Conservation (phyloP, 495 filamentous ascomycete genomes). For the Entonaema liquescens region DNA sequence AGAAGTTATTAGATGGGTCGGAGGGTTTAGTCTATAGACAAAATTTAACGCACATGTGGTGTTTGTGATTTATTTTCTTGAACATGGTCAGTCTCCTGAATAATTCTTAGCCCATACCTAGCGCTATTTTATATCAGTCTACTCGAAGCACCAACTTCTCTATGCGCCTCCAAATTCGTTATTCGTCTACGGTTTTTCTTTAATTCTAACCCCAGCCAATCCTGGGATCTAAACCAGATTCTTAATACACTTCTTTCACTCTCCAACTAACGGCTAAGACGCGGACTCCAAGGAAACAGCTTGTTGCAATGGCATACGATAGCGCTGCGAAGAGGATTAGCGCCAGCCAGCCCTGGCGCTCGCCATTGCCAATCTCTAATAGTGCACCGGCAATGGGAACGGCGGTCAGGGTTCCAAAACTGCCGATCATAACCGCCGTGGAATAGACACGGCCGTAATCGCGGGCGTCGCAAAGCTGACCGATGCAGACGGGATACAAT, state of each 20-base stretch:
- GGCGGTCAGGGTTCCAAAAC: conserved; percentile 86
- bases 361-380: conserved; percentile 50
- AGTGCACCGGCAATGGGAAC: conserved; percentile 88
- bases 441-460: conserved; percentile 87
- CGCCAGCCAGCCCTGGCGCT: conserved; percentile 64
- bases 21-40: background rate
- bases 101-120: background rate
- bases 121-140: background rate
- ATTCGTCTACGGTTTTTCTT: background rate
- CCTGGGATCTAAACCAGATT: no score
- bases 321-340: conserved; percentile 73
- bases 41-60: background rate
- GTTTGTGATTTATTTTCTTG: background rate
- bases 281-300: conserved; percentile 69
- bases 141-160: background rate
- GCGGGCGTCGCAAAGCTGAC: conserved; percentile 86
- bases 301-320: conserved; percentile 67
- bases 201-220: background rate
- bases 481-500: conserved; percentile 87
- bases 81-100: background rate
- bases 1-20: background rate
- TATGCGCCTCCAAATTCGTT: background rate
- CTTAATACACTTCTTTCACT: conserved; percentile 57
- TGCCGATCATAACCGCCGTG: conserved; percentile 87
- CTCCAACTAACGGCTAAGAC: conserved; percentile 75